Base-by-base conservation (phyloP, 1,139 yeast genomes). In the Magnusiomyces sp. region DNA sequence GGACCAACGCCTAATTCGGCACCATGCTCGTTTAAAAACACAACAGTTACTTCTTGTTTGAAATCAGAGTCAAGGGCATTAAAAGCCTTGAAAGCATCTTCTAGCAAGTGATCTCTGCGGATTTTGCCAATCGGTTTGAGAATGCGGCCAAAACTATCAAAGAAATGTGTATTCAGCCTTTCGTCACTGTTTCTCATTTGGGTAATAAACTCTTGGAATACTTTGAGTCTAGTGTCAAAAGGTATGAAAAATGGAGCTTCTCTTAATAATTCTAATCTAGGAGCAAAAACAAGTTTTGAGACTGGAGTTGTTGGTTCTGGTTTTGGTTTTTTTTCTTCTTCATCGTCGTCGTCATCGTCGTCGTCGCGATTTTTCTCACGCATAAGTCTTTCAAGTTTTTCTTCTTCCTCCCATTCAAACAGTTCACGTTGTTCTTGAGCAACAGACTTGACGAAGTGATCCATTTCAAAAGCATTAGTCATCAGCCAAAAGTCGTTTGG, bases 1-100 rank as follows among this genome's bases (percentile, higher is more conserved):
- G 98, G 98, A 4, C 98, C 98, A 49, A 92, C 83, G 1, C 98
- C 98, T 0, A 85, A 92, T 60, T 85, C 95, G 42, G 72, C 76
- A 0, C 95, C 95, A 65, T 82, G 77, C 53, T 82, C 78, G 60
- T 86, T 85, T 47, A 70, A 71, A 60, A 92, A 89, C 5, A 76
- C 74, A 2, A 92, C 89, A 1, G 77, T 71, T 14, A 90, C 66
- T 37, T 72, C 74, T 23, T 75, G 64, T 59, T 84, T 87, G 63
- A 92, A 76, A 16, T 70, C 69, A 5, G 69, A 63, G 0, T 80
- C 78, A 17, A 71, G 58, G 5, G 67, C 65, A 48, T 73, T 71
- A 60, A 82, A 82, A 4, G 72, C 74, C 2, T 72, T 69, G 61
- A 72, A 86, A 0, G 96, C 95, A 69, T 89, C 97, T 44, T 81